phyloP scores from a whole-genome alignment of 148 eudicot genomes.

The Silene latifolia region DNA sequence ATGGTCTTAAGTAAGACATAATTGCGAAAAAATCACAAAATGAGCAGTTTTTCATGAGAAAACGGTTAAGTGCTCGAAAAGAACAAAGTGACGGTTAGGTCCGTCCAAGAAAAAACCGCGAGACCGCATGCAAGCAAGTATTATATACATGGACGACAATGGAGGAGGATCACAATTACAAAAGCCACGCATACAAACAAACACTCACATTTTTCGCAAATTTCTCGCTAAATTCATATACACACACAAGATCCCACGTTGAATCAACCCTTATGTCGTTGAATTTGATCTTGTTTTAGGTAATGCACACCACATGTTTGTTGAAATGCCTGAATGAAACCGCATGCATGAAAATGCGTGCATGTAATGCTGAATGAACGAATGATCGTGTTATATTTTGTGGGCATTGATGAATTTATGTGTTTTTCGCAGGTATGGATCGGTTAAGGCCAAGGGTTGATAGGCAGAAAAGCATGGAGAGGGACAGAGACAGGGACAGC shows the following conservation, averaged over 20 bases:
- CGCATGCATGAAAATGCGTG: background rate
- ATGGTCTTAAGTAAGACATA: no score
- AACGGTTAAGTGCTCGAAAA: no score
- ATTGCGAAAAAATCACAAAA: no score
- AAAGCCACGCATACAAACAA: background rate
- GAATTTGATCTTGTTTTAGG: constrained; percentile 4
- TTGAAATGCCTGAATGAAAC: constrained; percentile 10
- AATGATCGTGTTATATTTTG: constrained; percentile 1
- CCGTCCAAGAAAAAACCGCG: no score
- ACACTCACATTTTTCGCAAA: background rate
- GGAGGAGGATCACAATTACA: background rate
- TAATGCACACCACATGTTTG: constrained; percentile 26
- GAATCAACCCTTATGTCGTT: background rate
- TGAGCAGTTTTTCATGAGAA: no score
- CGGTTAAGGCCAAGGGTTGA: constrained; percentile 33
- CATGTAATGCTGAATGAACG: background rate
- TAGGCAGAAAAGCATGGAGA: constrained; percentile 29
- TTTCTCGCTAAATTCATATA: background rate
- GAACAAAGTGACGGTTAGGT: no score
- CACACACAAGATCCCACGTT: constrained; percentile 1
- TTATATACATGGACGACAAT: background rate
- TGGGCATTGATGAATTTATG: constrained; percentile 17
- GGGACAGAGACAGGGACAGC: constrained; percentile 25
- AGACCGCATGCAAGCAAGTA: no score
- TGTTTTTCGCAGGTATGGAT: constrained; percentile 35